Evolutionary conservation across 768 basidiomycete species (phyloP), one percentile per base, ranked within the genome.

Genomic region (Leccinum broughii): DNA sequence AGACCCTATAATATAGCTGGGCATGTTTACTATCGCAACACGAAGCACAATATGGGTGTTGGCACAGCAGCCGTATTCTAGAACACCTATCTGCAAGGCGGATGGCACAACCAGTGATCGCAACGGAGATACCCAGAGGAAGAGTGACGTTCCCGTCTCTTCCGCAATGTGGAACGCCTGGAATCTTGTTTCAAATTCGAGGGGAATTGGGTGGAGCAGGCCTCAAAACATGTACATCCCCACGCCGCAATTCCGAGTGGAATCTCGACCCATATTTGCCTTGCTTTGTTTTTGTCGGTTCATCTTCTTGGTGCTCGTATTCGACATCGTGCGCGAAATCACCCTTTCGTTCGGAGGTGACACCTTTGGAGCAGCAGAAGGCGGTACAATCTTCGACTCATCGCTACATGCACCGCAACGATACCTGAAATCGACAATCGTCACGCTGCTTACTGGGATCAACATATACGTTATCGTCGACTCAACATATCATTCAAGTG

Each of bases 401-500:
- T 70, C 71, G 49, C 62, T 77, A 10, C 62, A 72, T 11, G 65
- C 66, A 14, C 35, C 79, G 68, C 54, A 62, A 57, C 73, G 75
- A 28, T 80, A 77, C 66, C 55, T 57, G n/a, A 80, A 78, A 48
- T 82, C 86, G 1, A 76, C 72, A 24, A 34, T 77, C 46, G 70
- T 87, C 41, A 76, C 81, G 35, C 51, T 78, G 48, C 64, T 80
- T 26, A 66, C 77, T 8, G 81, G 85, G n/a, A 58, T 78, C 58
- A 57, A 72, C 35, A 68, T 85, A 54, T 83, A 84, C 68, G 50
- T 73, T 39, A 66, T 77, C 58, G 75, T 90, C 55, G 75, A 84
- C 53, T 56, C 69, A 7, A 65, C 70, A 7, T 82, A 85, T 63
- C 69, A 80, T 39, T 6, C 80, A 32, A 49, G 70, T 51, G 78